Base-by-base conservation (phyloP, 306 rosid genomes). In the Dalbergia cochinchinensis region DNA sequence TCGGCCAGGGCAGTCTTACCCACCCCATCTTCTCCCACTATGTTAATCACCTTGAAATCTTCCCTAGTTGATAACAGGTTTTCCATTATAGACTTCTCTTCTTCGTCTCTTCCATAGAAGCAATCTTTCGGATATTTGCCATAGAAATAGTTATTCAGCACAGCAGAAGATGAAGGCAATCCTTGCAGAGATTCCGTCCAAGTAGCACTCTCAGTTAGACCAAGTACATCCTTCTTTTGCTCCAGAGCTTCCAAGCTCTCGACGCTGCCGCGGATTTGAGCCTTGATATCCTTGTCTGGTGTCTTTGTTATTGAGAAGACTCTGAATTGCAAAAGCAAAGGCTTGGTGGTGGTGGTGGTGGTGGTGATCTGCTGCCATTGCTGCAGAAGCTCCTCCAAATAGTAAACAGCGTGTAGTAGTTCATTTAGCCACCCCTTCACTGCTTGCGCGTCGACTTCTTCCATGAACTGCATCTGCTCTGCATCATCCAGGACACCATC, bases 1-100 rank as follows among this genome's bases (percentile, higher is more conserved):
- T 77, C 82, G 11, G 82, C 68, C 55, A 83, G 83, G 34, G 85
- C 79, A 7, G 89, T 83, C 69, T 88, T 88, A 0, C 91, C 91
- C 14, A 79, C 79, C 47, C 86, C 86, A 3, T 34, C 47, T 41
- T 63, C 65, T 1, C 71, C 86, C 15, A 45, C 65, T 44, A 83
- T 83, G 78, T 79, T 69, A 22, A 83, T 59, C 78, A 78, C 83
- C 31, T 62, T 69, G 45, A 72, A 62, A 48, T 67, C 12, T 12
- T 69, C 34, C 8, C 12, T 34, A 62, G 69, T 77, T 26, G 71
- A 63, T 14, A 86, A 15, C 53, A 79, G 47, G 41, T 26, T 33
- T 22, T 58, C 82, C 3, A 86, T 26, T 12, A 88, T 60, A 60
- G 12, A 39, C 35, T 78, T 86, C 69, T 78, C 87, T 61, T 85